Evolutionary conservation across 2,329 filamentous ascomycete genomes (phyloP).

Genomic region (Lecanicillium sp.): DNA sequence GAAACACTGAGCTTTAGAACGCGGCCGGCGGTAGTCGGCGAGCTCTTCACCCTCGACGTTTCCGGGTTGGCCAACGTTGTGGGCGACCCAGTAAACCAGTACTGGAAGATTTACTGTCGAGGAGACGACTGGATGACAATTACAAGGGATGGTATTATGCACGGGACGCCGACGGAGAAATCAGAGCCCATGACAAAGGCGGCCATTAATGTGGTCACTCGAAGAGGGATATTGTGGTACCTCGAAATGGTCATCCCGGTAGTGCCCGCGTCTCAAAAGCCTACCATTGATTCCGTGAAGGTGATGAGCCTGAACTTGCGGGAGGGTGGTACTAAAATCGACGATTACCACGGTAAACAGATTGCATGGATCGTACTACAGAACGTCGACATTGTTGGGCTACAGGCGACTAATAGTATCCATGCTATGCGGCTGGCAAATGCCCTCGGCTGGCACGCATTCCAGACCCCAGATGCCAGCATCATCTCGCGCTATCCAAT

Average conservation of each 20-base stretch:
- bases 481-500: constrained; percentile 36
- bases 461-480: constrained; percentile 27
- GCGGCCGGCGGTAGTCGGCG: constrained; percentile 30
- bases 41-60: constrained; percentile 27
- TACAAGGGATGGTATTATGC: constrained; percentile 26
- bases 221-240: constrained; percentile 17
- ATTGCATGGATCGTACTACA: constrained; percentile 26
- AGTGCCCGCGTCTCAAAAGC: constrained; percentile 20
- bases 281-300: constrained; percentile 28
- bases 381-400: constrained; percentile 30
- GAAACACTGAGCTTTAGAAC: constrained; percentile 24
- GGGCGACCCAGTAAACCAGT: constrained; percentile 21
- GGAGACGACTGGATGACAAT: constrained; percentile 28
- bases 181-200: constrained; percentile 18
- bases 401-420: constrained; percentile 30
- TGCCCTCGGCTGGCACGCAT: constrained; percentile 34
- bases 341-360: constrained; percentile 33
- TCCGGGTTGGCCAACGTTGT: constrained; percentile 26
- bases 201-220: constrained; percentile 23
- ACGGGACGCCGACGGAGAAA: constrained; percentile 26
- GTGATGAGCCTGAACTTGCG: constrained; percentile 36
- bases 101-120: constrained; percentile 20
- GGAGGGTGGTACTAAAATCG: constrained; percentile 31
- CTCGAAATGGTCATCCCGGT: constrained; percentile 27
- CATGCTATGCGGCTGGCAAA: constrained; percentile 28